Evolutionary conservation across 176 grass and related monocot species (phyloP), one percentile per base, ranked within the genome.

Genomic region (Poa pratensis): DNA sequence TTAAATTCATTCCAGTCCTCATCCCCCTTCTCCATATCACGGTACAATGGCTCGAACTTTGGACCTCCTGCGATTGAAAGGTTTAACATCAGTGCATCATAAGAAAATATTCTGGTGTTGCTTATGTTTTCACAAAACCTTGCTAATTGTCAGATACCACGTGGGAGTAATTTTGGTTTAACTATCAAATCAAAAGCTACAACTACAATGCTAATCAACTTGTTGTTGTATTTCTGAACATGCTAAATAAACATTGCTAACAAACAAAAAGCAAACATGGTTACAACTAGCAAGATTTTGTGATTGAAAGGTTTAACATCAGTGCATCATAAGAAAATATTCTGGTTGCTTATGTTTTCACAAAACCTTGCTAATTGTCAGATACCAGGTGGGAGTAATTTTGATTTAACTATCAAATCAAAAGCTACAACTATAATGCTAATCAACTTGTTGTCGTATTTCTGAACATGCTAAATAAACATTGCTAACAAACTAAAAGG

Each of bases 1-100:
- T 98, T 98, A 78, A 98, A 98, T 81, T 98, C 96, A 89, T 98
- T 98, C 96, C 96, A 98, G 76, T 98, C 96, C 86, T 98, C 96
- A 55, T 98, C 96, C 78, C 96, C 96, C 82, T 94, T 98, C 74
- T 98, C 96, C 96, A 98, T 98, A 73, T 98, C 96, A 80, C 96
- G 87, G 69, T 98, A 95, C 70, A 98, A 79, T 12, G 96, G 96
- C 89, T 98, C 96, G 89, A 98, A 98, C 86, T 98, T 98, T 3
- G 96, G 96, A 64, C 93, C 96, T 14, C 96, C 93, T 98, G 84
- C 45, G 13, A 85, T 2, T 32, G 48, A 69, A 76, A 9, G 2
- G 0, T 85, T 77, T 35, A 32, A 67, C 1, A 20, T 80, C 73
- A 84, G 39, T 53, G 22, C 34, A 22, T 37, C 12, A 14, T 60